phyloP scores from a whole-genome alignment of 257 asterid genomes.

The Lavandula angustifolia region DNA sequence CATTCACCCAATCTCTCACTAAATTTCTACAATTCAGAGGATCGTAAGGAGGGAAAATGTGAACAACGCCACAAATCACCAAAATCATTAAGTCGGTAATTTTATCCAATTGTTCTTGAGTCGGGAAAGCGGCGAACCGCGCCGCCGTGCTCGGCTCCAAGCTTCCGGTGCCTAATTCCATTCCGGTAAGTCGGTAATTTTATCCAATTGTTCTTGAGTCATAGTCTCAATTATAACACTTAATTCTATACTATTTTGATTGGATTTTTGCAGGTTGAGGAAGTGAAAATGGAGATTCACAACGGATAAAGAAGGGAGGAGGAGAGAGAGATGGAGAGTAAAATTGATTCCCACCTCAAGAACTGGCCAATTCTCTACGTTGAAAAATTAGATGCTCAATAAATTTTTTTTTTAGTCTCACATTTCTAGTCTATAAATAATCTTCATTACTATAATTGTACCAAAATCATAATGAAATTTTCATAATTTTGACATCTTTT shows the following conservation, averaged over 20 bases:
- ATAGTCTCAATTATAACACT: too few relatives aligned
- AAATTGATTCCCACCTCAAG: conserved; percentile 52
- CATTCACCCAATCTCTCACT: neutral
- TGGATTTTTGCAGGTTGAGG: conserved; percentile 33
- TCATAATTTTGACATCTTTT: too few relatives aligned
- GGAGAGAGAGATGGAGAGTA: conserved; percentile 46
- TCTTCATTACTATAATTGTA: neutral
- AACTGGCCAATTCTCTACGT: conserved; percentile 41
- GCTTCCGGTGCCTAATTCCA: conserved; percentile 48
- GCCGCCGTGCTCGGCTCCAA: conserved; percentile 70
- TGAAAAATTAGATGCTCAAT: conserved; percentile 33
- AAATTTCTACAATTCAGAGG: neutral
- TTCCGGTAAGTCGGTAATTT: conserved; percentile 38
- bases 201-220: neutral
- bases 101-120: too few relatives aligned
- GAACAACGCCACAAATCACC: neutral
- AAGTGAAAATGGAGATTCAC: conserved; percentile 39
- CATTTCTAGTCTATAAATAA: neutral
- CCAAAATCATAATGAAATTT: too few relatives aligned
- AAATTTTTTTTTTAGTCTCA: neutral
- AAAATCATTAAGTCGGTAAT: too few relatives aligned
- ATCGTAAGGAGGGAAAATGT: neutral
- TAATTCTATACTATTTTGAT: too few relatives aligned
- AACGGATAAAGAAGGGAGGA: conserved; percentile 39
- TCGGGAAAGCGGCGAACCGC: conserved; percentile 52